phyloP scores from a whole-genome alignment of 1,284 basidiomycete species.

The Trichosporon faecale region DNA sequence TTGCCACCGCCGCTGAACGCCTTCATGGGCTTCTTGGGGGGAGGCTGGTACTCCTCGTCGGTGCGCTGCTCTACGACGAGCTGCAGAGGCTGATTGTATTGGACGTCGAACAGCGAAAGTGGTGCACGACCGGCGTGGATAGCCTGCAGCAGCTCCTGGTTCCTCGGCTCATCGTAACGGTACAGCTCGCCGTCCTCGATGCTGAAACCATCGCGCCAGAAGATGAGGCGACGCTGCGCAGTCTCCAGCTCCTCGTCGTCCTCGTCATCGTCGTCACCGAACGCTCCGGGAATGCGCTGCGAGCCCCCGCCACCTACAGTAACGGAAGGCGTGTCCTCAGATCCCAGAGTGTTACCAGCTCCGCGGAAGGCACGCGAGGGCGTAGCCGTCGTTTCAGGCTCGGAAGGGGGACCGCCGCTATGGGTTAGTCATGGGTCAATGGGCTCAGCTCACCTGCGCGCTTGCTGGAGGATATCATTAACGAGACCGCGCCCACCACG shows the following conservation, averaged over 20 bases:
- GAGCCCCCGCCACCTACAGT: constrained; percentile 55
- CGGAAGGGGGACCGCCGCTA: constrained; percentile 30
- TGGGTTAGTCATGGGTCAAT: constrained; percentile 33
- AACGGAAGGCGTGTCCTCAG: constrained; percentile 66
- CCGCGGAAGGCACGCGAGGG: constrained; percentile 14
- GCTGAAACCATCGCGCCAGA: constrained; percentile 93
- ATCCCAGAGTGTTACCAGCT: constrained; percentile 68
- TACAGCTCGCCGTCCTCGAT: constrained; percentile 86
- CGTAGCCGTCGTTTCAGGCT: constrained; percentile 26
- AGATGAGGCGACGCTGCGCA: constrained; percentile 73
- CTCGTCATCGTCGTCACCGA: constrained; percentile 24
- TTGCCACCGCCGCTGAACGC: constrained; percentile 73
- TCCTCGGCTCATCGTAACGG: constrained; percentile 77
- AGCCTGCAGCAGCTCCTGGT: constrained; percentile 70
- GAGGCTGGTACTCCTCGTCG: constrained; percentile 67
- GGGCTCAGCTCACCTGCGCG: constrained; percentile 64
- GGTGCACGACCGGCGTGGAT: constrained; percentile 84
- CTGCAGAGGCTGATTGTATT: constrained; percentile 77
- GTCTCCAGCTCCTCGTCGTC: constrained; percentile 59
- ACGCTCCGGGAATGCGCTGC: constrained; percentile 21
- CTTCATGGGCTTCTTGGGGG: constrained; percentile 54
- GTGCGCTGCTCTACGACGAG: constrained; percentile 73
- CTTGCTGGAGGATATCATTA: constrained; percentile 74
- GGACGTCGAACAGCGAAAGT: constrained; percentile 71
- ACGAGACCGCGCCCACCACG: constrained; percentile 58